Conservation (phyloP, 495 filamentous ascomycete genomes). For the Mytilinidion resinicola region DNA sequence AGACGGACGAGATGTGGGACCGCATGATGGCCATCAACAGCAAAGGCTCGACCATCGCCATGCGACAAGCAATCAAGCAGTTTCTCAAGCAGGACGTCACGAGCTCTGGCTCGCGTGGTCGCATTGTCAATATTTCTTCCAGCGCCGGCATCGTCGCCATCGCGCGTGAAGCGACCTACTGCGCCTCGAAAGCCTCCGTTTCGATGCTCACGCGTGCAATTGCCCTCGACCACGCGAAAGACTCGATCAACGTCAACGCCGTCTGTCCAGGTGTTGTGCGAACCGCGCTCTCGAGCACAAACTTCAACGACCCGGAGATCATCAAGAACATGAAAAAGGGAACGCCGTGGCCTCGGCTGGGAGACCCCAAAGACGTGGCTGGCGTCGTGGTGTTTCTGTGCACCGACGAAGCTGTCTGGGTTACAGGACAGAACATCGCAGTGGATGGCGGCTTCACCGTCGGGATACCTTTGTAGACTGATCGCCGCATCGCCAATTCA, state of each 20-base stretch:
- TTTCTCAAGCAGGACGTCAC: background rate
- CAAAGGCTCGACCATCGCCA: background rate
- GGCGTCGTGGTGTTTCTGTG: conserved; percentile 6
- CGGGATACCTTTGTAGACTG: background rate
- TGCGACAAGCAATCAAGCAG: conserved; percentile 1
- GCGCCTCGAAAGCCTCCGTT: conserved; percentile 5
- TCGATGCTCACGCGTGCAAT: background rate
- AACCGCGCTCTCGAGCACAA: background rate
- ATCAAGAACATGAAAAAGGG: conserved; percentile 5
- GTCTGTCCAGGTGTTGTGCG: conserved; percentile 7
- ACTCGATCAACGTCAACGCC: conserved; percentile 8
- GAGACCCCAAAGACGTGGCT: conserved; percentile 7
- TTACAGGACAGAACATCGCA: background rate
- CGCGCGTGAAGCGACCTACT: conserved; percentile 23
- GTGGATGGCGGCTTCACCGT: background rate
- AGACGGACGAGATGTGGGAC: conserved; percentile 4
- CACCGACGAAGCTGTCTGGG: background rate
- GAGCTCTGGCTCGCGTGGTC: background rate
- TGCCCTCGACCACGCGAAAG: conserved; percentile 1
- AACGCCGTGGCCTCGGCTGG: background rate
- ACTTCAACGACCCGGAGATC: background rate
- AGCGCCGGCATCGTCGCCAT: background rate
- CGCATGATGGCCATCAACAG: conserved; percentile 1
- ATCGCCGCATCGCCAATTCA: background rate
- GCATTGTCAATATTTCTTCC: background rate